phyloP scores from a whole-genome alignment of 352 stramenopile genomes.

The Plasmopara halstedii region DNA sequence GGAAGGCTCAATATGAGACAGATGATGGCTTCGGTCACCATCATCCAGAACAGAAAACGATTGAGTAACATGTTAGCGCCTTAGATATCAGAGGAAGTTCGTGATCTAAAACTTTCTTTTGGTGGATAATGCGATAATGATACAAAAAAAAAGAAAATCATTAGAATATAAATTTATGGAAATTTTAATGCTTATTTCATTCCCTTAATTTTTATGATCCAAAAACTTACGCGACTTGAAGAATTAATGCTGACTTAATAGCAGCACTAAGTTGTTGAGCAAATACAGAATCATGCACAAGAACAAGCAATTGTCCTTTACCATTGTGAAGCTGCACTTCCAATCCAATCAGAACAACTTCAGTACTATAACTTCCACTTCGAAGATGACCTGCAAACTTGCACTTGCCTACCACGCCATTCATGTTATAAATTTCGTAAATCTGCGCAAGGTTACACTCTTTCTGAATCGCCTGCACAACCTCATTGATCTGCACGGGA shows the following conservation, averaged over 20 bases:
- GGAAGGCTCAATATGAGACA: slow-evolving; percentile 44
- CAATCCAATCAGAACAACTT: slow-evolving; percentile 48
- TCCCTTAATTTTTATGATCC: no score
- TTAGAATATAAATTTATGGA: no score
- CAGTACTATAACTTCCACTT: slow-evolving; percentile 24
- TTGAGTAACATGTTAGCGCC: slow-evolving; percentile 46
- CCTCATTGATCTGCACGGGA: slow-evolving; percentile 39
- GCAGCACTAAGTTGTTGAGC: slow-evolving; percentile 40
- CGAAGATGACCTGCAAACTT: slow-evolving; percentile 65
- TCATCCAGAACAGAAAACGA: slow-evolving; percentile 42
- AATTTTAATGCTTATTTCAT: no score
- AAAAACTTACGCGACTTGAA: slow-evolving; percentile 6
- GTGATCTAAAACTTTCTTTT: neutral
- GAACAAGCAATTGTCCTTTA: slow-evolving; percentile 55
- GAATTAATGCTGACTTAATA: slow-evolving; percentile 40
- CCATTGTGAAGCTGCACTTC: slow-evolving; percentile 59
- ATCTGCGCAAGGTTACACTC: slow-evolving; percentile 63
- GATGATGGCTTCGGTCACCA: slow-evolving; percentile 35
- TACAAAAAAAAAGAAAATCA: neutral
- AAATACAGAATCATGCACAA: slow-evolving; percentile 42
- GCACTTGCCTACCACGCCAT: slow-evolving; percentile 42
- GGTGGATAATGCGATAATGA: slow-evolving; percentile 4
- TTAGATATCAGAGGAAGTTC: neutral
- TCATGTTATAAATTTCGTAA: slow-evolving; percentile 75
- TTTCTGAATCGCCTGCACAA: slow-evolving; percentile 43